Percentiles rank a stretch among this genome's conserved stretches.
These are phyloP conservation scores for Orbilia oligospora DNA, from an alignment of 2,329 filamentous ascomycete species.

Conservation along the genomic window DNA sequence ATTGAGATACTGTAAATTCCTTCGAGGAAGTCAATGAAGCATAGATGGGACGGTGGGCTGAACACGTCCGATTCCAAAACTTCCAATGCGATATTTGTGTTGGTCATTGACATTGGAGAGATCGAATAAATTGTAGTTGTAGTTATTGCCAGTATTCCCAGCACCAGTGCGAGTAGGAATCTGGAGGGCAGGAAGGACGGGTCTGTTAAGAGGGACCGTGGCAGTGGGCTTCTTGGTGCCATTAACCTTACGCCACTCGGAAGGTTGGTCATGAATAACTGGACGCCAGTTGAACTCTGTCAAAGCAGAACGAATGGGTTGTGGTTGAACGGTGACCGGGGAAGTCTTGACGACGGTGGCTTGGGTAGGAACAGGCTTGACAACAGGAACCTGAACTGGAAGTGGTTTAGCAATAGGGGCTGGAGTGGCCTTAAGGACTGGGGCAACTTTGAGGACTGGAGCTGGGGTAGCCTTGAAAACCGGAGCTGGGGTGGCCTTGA, in stretches of 20 bases:
- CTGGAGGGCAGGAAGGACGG: conserved; percentile 22
- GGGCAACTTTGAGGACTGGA: not conserved
- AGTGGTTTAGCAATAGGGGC: no score
- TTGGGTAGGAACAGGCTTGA: not conserved
- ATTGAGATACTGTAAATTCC: conserved; percentile 1
- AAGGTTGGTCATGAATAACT: conserved; percentile 33
- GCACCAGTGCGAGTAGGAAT: conserved; percentile 9
- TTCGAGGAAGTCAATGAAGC: not conserved
- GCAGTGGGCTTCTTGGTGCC: not conserved
- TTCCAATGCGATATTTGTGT: conserved; percentile 37
- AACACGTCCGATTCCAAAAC: conserved; percentile 6
- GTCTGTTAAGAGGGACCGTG: not conserved
- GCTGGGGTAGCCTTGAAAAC: not conserved
- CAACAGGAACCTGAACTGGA: not conserved
- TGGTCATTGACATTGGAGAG: conserved; percentile 11
- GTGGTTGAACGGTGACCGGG: not conserved
- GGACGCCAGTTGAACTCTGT: conserved; percentile 56
- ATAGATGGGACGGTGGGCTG: conserved; percentile 10
- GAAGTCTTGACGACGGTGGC: not conserved
- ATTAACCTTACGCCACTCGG: conserved; percentile 19
- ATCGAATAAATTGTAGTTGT: not conserved
- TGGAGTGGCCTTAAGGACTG: not conserved
- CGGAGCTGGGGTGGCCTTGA: not conserved
- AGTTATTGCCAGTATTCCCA: not conserved
- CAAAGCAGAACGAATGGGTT: conserved; percentile 44